phyloP scores from a whole-genome alignment of 2,329 filamentous ascomycete genomes.

The Alternaria metachromatica region DNA sequence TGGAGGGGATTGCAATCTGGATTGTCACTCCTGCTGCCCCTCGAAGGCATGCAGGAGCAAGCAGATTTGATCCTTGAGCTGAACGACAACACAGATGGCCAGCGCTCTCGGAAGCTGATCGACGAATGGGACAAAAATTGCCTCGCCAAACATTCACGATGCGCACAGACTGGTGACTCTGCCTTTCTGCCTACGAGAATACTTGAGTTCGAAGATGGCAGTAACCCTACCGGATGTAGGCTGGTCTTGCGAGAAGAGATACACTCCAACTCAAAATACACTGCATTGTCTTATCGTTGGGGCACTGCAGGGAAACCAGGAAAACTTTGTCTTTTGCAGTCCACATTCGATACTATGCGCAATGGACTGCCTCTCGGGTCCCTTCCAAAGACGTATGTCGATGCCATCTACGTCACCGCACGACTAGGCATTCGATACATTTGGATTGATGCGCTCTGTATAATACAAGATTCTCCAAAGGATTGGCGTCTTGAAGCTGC shows the following conservation, averaged over 20 bases:
- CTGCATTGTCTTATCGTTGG: background rate
- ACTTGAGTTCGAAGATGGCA: accelerated
- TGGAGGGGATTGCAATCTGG: too few relatives aligned
- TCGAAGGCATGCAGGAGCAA: too few relatives aligned
- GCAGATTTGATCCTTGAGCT: background rate
- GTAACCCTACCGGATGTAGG: background rate
- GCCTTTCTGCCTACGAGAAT: background rate
- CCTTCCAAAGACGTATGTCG: background rate
- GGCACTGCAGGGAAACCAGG: background rate
- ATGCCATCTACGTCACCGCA: background rate
- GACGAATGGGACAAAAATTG: background rate
- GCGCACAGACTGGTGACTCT: background rate
- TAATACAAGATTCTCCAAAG: background rate
- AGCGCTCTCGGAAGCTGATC: background rate
- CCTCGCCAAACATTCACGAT: accelerated
- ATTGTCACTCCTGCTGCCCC: too few relatives aligned
- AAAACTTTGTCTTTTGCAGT: background rate
- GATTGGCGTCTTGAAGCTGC: background rate
- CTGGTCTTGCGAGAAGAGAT: background rate
- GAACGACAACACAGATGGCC: background rate
- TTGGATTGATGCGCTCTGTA: background rate
- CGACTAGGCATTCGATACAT: background rate
- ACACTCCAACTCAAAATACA: background rate
- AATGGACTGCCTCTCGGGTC: background rate
- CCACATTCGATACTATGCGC: background rate